Percentiles rank a stretch among this genome's conserved stretches.
Conservation (phyloP, 495 filamentous ascomycete species). For the Penicillium riverlandense region DNA sequence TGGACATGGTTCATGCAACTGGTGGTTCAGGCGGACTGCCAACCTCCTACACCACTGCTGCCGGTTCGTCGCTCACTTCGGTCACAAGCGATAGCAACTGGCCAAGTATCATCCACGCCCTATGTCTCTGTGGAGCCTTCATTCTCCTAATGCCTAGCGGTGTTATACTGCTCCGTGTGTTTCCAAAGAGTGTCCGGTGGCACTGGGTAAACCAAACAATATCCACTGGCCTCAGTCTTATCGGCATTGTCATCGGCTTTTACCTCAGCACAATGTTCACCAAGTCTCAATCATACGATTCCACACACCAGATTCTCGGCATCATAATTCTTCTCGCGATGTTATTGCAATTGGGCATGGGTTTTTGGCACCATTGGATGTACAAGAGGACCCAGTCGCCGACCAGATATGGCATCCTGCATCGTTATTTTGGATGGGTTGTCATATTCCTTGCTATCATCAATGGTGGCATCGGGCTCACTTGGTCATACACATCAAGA, state of each 20-base stretch:
- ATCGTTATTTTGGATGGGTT: conserved; percentile 45
- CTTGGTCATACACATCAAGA: conserved; percentile 8
- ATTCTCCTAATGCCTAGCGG: conserved; percentile 49
- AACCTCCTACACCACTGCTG: conserved; percentile 12
- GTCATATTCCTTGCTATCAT: conserved; percentile 41
- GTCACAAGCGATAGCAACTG: conserved; percentile 17
- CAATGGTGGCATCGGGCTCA: conserved; percentile 30
- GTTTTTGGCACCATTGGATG: conserved; percentile 38
- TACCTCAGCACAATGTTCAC: conserved; percentile 43
- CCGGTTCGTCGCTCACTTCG: conserved; percentile 11
- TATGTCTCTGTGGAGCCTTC: conserved; percentile 44
- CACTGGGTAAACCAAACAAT: conserved; percentile 42
- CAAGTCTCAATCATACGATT: conserved; percentile 43
- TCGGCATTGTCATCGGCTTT: conserved; percentile 45
- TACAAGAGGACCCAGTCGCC: conserved; percentile 36
- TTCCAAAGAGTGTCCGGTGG: conserved; percentile 34
- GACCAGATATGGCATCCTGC: conserved; percentile 38
- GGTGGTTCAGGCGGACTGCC: conserved; percentile 25
- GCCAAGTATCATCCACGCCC: conserved; percentile 40
- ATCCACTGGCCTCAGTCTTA: conserved; percentile 32
- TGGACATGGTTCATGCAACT: conserved; percentile 44
- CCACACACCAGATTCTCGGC: conserved; percentile 54
- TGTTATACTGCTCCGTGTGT: conserved; percentile 39
- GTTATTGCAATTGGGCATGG: conserved; percentile 41
- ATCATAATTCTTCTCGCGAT: conserved; percentile 41